phyloP scores from a whole-genome alignment of 371 early-diverging fungal genomes.

The Basidiobolus meristosporus region DNA sequence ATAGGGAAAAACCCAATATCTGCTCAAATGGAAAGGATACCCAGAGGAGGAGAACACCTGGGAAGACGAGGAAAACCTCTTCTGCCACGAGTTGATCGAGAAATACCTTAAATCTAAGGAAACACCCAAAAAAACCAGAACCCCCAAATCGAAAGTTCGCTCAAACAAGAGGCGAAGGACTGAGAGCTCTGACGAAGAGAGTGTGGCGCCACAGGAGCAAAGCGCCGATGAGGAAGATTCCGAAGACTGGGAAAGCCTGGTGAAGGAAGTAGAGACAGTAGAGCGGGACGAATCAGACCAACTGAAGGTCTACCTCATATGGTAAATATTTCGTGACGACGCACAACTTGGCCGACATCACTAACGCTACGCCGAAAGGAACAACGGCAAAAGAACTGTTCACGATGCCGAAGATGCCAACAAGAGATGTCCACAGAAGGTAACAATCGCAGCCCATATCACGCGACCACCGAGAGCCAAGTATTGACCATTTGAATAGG shows the following conservation, averaged over 20 bases:
- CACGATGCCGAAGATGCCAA: constrained; percentile 3
- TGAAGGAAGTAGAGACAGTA: constrained; percentile 5
- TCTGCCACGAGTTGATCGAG: constrained; percentile 3
- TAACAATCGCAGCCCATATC: no score
- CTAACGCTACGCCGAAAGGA: neutral
- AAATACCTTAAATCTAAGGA: no score
- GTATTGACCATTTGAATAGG: no score
- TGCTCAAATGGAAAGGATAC: constrained; percentile 18
- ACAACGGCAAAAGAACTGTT: constrained; percentile 5
- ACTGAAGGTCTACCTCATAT: constrained; percentile 3
- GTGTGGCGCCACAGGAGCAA: no score
- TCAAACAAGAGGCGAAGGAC: no score
- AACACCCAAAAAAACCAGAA: no score
- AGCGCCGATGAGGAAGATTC: no score
- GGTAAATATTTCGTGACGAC: constrained; percentile 1
- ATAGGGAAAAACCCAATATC: constrained; percentile 7
- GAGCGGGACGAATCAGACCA: neutral
- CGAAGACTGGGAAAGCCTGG: constrained; percentile 5
- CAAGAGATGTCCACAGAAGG: constrained; percentile 5
- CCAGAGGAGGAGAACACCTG: constrained; percentile 14
- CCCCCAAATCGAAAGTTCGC: no score
- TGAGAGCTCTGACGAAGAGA: no score
- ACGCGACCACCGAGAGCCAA: no score
- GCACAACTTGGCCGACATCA: neutral
- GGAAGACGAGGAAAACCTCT: constrained; percentile 17